Percentiles rank a stretch among this genome's conserved stretches.
These are phyloP conservation scores for Xylaria sp. DNA, from an alignment of 2,329 filamentous ascomycete species.

Conservation along the genomic window DNA sequence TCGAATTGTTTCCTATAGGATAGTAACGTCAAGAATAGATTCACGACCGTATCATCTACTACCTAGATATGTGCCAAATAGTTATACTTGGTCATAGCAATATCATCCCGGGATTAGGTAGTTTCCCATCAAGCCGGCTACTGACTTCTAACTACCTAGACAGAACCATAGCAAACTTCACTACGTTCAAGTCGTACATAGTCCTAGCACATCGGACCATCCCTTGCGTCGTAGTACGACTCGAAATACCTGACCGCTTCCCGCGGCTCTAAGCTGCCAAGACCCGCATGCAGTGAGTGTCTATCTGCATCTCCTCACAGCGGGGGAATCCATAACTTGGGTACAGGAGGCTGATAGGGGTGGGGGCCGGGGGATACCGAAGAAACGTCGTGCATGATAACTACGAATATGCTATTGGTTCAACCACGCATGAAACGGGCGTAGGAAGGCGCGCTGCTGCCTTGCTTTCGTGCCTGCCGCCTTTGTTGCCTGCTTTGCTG, in stretches of 20 bases:
- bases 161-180: not conserved
- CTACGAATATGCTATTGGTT: conserved; percentile 18
- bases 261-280: conserved; percentile 16
- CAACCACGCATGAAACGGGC: not conserved
- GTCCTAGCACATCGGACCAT: not conserved
- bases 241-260: not conserved
- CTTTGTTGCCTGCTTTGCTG: conserved; percentile 21
- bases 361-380: not conserved
- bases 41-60: not conserved
- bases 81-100: not conserved
- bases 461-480: not conserved
- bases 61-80: not conserved
- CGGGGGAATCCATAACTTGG: not conserved
- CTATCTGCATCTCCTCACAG: not conserved
- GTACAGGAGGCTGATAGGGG: not conserved
- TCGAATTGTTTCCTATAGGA: not conserved
- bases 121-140: not conserved
- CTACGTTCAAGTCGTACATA: not conserved
- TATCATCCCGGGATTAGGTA: not conserved
- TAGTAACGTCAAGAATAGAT: conserved; percentile 1
- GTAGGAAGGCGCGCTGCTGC: conserved; percentile 4
- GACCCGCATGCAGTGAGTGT: conserved; percentile 6
- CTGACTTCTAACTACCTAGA: not conserved
- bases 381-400: not conserved
- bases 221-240: not conserved